Conservation (phyloP, 371 early-diverging fungal species). For the Coemansia sp. region DNA sequence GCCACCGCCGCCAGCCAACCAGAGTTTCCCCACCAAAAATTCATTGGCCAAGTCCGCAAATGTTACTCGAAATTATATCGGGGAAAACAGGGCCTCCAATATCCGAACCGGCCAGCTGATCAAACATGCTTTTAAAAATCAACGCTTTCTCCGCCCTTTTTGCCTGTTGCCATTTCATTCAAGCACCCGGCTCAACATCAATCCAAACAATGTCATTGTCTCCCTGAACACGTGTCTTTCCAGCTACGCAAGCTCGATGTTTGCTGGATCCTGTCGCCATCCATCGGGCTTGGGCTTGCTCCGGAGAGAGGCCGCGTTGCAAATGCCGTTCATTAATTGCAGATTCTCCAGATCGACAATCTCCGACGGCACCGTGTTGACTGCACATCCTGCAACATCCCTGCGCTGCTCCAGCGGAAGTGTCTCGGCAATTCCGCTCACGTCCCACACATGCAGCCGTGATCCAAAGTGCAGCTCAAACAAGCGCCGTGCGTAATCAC, state of each 20-base stretch:
- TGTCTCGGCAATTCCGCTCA: slow-evolving; percentile 9
- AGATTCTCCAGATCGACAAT: slow-evolving; percentile 23
- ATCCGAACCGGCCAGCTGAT: too few relatives aligned
- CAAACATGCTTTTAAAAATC: too few relatives aligned
- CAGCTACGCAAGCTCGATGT: neutral
- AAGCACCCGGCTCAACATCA: neutral
- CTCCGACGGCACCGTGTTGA: slow-evolving; percentile 19
- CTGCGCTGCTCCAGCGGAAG: slow-evolving; percentile 9
- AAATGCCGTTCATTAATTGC: slow-evolving; percentile 12
- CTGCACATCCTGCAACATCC: neutral
- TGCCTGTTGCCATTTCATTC: neutral
- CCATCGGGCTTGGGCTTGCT: neutral
- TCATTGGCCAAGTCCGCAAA: neutral
- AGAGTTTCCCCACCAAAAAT: neutral
- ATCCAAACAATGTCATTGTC: neutral
- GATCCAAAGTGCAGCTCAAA: slow-evolving; percentile 9
- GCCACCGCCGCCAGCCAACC: slow-evolving; percentile 3
- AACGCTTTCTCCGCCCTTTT: too few relatives aligned
- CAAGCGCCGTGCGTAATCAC: slow-evolving; percentile 14
- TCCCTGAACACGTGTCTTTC: neutral
- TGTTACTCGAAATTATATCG: neutral
- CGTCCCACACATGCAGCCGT: slow-evolving; percentile 19
- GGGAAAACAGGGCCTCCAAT: neutral
- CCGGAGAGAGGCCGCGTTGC: slow-evolving; percentile 8
- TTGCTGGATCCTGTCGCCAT: neutral